Base-by-base conservation (phyloP, 1,284 basidiomycete genomes). In the Apiotrichum veenhuisii region DNA sequence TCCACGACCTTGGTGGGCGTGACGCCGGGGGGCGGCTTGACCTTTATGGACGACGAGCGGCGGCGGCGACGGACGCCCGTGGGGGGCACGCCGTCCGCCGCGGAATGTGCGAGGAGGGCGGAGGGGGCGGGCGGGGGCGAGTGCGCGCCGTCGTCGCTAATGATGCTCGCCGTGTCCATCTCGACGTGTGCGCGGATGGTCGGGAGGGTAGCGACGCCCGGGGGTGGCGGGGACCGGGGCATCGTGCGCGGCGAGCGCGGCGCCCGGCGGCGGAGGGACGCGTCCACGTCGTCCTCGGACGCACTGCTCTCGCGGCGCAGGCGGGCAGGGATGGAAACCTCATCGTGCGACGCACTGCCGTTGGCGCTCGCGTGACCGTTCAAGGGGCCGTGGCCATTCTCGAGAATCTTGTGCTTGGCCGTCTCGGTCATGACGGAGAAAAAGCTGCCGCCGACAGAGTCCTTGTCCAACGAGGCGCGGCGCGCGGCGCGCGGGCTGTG, bases 1-100 rank as follows among this genome's bases (percentile, higher is more conserved):
- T 77, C 76, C n/a, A 76, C 73, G 33, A 57, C 73, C 59, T 74
- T 76, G 10, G 59, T 65, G 14, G 74, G 72, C 15, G 58, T 68
- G n/a, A 70, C 71, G n/a, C 72, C 74, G 0, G 72, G 72, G 44
- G 67, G 70, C 11, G 65, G 65, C 56, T 76, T 74, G 33, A 65
- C 56, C 52, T 72, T 70, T 42, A 74, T 64, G 48, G 64, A 66
- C 53, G 65, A 68, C 22, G 63, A 63, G 44, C 72, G 51, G 37
- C 72, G 58, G 52, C 66, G 67, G 40, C 74, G 57, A 22, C 62
- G 65, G 27, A 68, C 48, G 11, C 20, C 37, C 11, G 10, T 11
- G 1, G 69, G 65, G 2, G 56, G 66, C 12, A 59, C 4, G 45
- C 63, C 47, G 59, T 62, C 46, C 1, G 38, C 27, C 11, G n/a